Conservation (phyloP, 371 early-diverging fungal species). For the Sporodiniella umbellata region DNA sequence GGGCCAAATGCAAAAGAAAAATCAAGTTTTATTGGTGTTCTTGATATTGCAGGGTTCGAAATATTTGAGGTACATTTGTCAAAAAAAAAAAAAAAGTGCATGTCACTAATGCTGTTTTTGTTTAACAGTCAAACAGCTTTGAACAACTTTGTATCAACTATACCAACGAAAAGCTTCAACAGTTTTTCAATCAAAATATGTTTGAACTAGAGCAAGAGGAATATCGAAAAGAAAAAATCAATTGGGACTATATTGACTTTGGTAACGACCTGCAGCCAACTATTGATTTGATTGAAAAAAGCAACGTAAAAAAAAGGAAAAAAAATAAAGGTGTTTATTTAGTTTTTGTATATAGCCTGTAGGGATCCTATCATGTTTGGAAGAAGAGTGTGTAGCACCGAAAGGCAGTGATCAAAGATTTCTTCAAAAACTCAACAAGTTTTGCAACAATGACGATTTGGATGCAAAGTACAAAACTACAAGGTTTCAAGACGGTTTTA, state of each 20-base stretch:
- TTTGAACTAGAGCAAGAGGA: constrained; percentile 99
- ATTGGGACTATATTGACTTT: constrained; percentile 99
- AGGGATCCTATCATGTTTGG: constrained; percentile 96
- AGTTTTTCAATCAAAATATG: constrained; percentile 99
- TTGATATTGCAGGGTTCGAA: constrained; percentile 99
- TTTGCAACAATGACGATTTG: constrained; percentile 76
- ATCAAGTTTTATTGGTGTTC: constrained; percentile 90
- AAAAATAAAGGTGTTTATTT: background rate
- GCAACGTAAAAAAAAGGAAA: constrained; percentile 58
- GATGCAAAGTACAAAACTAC: constrained; percentile 80
- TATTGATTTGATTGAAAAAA: constrained; percentile 97
- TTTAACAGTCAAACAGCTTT: constrained; percentile 86
- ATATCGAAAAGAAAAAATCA: constrained; percentile 96
- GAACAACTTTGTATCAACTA: constrained; percentile 99
- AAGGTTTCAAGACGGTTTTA: constrained; percentile 92
- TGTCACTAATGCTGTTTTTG: background rate
- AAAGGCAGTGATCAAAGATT: constrained; percentile 97
- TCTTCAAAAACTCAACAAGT: constrained; percentile 85
- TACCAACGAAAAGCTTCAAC: constrained; percentile 99
- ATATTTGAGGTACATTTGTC: constrained; percentile 81
- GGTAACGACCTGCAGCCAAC: constrained; percentile 99
- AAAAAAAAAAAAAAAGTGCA: background rate
- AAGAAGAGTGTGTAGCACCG: constrained; percentile 99
- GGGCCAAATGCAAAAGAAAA: constrained; percentile 52
- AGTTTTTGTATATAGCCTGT: constrained; percentile 67